phyloP scores from a whole-genome alignment of 257 asterid genomes.

The Paulownia fortunei region DNA sequence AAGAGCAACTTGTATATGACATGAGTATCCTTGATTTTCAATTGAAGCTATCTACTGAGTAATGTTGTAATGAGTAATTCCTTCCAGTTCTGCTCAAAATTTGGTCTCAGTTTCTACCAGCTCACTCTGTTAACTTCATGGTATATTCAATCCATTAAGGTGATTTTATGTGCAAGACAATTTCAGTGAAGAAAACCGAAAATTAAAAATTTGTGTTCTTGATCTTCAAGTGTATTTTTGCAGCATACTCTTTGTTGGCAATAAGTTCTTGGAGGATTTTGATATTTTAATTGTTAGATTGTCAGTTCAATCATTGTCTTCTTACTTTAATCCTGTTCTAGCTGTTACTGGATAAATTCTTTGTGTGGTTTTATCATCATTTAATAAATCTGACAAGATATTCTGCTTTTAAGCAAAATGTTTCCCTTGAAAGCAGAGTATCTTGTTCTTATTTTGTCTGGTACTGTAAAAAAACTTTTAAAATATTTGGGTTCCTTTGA shows the following conservation, averaged over 20 bases:
- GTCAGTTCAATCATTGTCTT: conserved; percentile 8
- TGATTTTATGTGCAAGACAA: conserved; percentile 16
- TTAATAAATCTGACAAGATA: conserved; percentile 14
- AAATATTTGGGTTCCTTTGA: conserved; percentile 29
- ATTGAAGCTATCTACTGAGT: conserved; percentile 8
- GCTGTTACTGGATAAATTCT: conserved; percentile 13
- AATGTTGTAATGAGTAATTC: conserved; percentile 19
- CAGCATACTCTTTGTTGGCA: not conserved
- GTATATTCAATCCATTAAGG: conserved; percentile 1
- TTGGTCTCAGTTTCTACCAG: not conserved
- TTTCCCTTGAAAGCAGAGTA: conserved; percentile 4
- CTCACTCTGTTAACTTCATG: not conserved
- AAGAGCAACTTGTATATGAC: not conserved
- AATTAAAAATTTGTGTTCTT: not conserved
- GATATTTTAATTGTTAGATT: conserved; percentile 4
- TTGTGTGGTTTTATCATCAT: conserved; percentile 3
- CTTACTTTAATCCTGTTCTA: not conserved
- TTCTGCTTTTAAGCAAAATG: not conserved
- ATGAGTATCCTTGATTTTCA: not conserved
- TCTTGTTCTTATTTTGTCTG: conserved; percentile 10
- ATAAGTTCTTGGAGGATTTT: conserved; percentile 12
- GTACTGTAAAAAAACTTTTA: conserved; percentile 15
- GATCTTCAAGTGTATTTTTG: not conserved
- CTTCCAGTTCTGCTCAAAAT: not conserved
- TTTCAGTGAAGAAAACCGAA: conserved; percentile 12